Base-by-base conservation (phyloP, 129 eudicot genomes). In the Lactuca saligna region DNA sequence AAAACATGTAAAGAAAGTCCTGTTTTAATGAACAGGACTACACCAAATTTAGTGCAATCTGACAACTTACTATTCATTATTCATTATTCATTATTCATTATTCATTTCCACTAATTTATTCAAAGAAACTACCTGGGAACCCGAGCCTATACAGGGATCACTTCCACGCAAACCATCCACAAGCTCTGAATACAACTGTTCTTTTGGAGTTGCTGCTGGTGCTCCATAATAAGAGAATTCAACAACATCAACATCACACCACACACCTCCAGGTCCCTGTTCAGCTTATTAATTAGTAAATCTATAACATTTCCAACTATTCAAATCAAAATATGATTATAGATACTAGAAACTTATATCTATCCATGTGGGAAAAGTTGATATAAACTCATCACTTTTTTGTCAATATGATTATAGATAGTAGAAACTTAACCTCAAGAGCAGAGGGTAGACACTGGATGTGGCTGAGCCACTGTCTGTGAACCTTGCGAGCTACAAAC, bases 201-300 rank as follows among this genome's bases (percentile, higher is more conserved):
- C 92, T 67, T 86, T 89, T 17, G 96, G 96, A 62, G 92, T 83
- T 20, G 89, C 87, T 57, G 96, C 89, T 41, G 96, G 96, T 32
- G 90, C 96, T 65, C 96, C 96, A 51, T 69, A 89, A 64, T 86
- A 89, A 51, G 89, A 75, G 49, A 89, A 89, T 55, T 89, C 96
- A 50, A 89, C 91, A 56, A 89, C 96, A 75, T 89, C 96, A 46
- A 89, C 87, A 61, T 86, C 96, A 75, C 96, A 89, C 96, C 96
- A 89, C 65, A 89, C 86, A 48, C 96, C 96, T 65, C 96, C 92
- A 16, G 96, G 96, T 70, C 92, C 96, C 96, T 89, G 79, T 53
- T 72, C 77, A 78, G 69, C 35, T 17, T 70, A 1, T 34, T 4
- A 46, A 4, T 59, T 15, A 61, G 66, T 58, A 44, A 70, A 53